Evolutionary conservation across 805 yeast species (phyloP), one percentile per base, ranked within the genome.

Genomic region (Candida ortonii): DNA sequence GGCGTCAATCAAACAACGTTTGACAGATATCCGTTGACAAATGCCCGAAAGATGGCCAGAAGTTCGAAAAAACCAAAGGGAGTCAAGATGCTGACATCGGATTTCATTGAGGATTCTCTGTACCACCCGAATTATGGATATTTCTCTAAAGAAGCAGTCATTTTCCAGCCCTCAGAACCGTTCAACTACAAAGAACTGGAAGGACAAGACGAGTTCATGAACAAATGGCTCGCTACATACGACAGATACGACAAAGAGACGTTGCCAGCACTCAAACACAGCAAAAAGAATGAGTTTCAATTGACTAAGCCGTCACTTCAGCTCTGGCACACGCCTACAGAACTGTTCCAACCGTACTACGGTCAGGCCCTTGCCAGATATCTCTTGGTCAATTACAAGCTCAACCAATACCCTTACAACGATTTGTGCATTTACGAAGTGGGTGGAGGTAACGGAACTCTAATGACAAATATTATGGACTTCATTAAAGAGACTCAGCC

Each of bases 271-370:
- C 33, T 51, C 22, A 41, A 41, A 7, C 53, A 50, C 37, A 30
- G 46, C 20, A 31, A 36, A 25, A 41, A 41, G 36, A 45, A 40
- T 16, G 48, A 41, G 15, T 48, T 45, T 39, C 53, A 49, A 28
- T 39, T 40, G 33, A 48, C 47, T 28, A 59, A 64, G 33, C 65
- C 65, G 4, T 70, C 79, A 1, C 44, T 77, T 11, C 95, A 86
- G 57, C 59, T 84, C 29, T 86, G 95, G 95, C 95, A 86, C 53
- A 86, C 95, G 0, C 95, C 95, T 1, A 82, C 93, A 0, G 95
- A 87, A 57, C 64, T 86, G 28, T 86, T 86, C 60, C 79, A 79
- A 43, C 95, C 96, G 0, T 79, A 68, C 48, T 86, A 87, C 50
- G 95, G 95, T 10, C 84, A 84, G 55, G 87, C 94, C 0, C 62